Conservation (phyloP, 176 grass and related monocot genomes). For the Musa acuminata region DNA sequence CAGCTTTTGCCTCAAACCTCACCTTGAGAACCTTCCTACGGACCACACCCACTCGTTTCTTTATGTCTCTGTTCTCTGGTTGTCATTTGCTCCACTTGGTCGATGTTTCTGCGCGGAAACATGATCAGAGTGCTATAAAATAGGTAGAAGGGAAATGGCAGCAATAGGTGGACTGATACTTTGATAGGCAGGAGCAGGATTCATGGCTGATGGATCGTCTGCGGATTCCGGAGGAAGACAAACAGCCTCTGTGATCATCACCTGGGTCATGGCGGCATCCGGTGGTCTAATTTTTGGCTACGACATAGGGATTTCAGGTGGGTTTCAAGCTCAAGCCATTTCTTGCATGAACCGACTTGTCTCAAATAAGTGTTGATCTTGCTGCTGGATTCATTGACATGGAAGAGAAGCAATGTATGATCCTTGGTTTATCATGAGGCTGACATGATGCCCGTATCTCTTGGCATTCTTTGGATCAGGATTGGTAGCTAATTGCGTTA, state of each 20-base stretch:
- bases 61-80: too few relatives aligned
- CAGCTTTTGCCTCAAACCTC: too few relatives aligned
- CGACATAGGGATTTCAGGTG: slow-evolving; percentile 73
- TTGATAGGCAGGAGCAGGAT: slow-evolving; percentile 23
- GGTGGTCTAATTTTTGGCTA: slow-evolving; percentile 84
- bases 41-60: too few relatives aligned
- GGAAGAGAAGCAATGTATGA: neutral
- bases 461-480: too few relatives aligned
- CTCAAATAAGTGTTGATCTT: neutral
- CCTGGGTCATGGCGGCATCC: slow-evolving; percentile 65
- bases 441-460: too few relatives aligned
- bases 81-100: too few relatives aligned
- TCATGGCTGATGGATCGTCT: slow-evolving; percentile 18
- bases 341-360: neutral
- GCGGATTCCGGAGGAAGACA: slow-evolving; percentile 41
- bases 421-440: neutral
- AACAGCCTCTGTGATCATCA: slow-evolving; percentile 44
- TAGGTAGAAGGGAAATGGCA: too few relatives aligned
- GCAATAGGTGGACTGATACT: neutral
- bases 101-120: too few relatives aligned
- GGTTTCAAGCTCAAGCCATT: neutral
- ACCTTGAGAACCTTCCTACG: too few relatives aligned
- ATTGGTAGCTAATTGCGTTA: too few relatives aligned
- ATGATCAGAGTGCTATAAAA: too few relatives aligned
- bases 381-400: neutral